A percentile compares a stretch with the other conserved stretches of the same genome.
phyloP scores from a whole-genome alignment of 1,139 yeast genomes.

The Hyphopichia buzzinii region DNA sequence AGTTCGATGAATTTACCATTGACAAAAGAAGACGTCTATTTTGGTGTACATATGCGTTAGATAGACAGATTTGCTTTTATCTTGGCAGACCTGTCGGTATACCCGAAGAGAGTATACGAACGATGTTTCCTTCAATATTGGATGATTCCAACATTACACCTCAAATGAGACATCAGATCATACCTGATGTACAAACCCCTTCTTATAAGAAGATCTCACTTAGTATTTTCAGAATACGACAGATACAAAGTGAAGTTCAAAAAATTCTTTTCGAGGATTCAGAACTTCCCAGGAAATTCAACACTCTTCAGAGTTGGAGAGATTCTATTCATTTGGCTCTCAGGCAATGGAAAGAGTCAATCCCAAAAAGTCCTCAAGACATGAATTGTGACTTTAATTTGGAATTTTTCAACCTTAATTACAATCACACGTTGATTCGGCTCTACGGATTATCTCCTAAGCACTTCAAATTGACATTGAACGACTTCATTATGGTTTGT shows the following conservation, averaged over 20 bases:
- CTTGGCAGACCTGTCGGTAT: conserved; percentile 73
- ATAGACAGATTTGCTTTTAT: conserved; percentile 73
- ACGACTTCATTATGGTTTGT: conserved; percentile 57
- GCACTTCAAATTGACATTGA: conserved; percentile 50
- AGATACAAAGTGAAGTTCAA: conserved; percentile 76
- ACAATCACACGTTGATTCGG: conserved; percentile 70
- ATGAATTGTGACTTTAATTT: conserved; percentile 76
- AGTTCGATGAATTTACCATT: conserved; percentile 48
- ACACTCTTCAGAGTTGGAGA: conserved; percentile 60
- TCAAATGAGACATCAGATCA: conserved; percentile 13
- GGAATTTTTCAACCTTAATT: conserved; percentile 70
- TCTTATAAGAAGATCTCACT: conserved; percentile 67
- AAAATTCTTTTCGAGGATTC: conserved; percentile 66
- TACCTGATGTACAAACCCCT: conserved; percentile 33
- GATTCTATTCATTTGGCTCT: conserved; percentile 47
- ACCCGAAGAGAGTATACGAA: conserved; percentile 65
- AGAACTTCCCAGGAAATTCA: conserved; percentile 64
- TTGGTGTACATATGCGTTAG: conserved; percentile 87
- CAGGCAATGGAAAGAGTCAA: conserved; percentile 57
- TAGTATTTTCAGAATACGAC: conserved; percentile 65
- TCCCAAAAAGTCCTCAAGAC: conserved; percentile 55
- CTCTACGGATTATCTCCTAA: conserved; percentile 78
- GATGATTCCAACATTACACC: conserved; percentile 66
- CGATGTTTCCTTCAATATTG: conserved; percentile 66
- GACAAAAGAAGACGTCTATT: conserved; percentile 78